Base-by-base conservation (phyloP, 805 yeast genomes). In the Barnettozyma botsteinii region DNA sequence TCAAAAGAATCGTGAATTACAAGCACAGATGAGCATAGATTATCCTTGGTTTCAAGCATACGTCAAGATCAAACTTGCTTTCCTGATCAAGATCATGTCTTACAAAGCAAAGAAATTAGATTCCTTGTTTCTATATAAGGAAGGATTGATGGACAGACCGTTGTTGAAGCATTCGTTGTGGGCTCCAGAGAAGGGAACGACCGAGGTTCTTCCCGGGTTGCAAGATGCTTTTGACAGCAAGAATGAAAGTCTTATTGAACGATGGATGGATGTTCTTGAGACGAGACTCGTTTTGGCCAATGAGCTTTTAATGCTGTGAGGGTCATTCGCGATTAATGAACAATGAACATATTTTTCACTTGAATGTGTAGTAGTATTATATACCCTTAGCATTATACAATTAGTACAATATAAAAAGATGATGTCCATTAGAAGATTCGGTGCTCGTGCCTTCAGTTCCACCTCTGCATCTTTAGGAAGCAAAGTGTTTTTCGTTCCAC, bases 31-130 rank as follows among this genome's bases (percentile, higher is more conserved):
- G 40, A 60, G 69, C 1, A 63, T 70, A 31, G 97, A 86, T 50
- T 82, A 74, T 51, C 88, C 96, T 1, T 83, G 95, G 88, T 86
- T 81, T 64, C 67, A 72, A 46, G 62, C 72, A 38, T 71, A 67
- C 48, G 72, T 68, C 47, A 86, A 86, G 58, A 53, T 85, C 27
- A 69, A 64, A 37, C 66, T 79, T 5, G 80, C 78, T 37, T 71
- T 81, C 13, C 71, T 72, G 40, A 65, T 81, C 41, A 73, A 80
- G 41, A 56, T 73, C 22, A 61, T 75, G 6, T 80, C 81, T 48
- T 62, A 65, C 38, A 75, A 73, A 50, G 52, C 54, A 1, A 47
- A 45, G 21, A 46, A 35, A 11, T 13, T 51, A n/a, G 55, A 49
- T 31, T 37, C 47, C 21, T 14, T 37, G 29, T 40, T 52, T 50